Base-by-base conservation (phyloP, 2,329 filamentous ascomycete species). In the Didymella pinodella region DNA sequence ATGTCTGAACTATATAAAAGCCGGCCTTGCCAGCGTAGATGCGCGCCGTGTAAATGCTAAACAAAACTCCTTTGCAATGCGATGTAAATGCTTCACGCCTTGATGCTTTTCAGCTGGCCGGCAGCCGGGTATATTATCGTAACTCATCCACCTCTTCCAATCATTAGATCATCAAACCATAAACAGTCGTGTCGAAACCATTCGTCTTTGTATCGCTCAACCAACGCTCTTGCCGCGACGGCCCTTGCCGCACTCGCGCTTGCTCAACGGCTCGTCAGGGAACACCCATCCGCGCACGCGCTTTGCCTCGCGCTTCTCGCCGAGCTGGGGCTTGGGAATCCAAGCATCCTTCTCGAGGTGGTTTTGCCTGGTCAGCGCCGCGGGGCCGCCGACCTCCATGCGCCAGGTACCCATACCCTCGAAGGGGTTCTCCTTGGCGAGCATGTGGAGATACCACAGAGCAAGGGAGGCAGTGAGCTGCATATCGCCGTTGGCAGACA, bases 221-320 rank as follows among this genome's bases (percentile, higher is more conserved):
- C 68, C 65, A 52, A 70, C 44, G 22, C 57, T 63, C 66, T 70
- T 71, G 49, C 68, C 70, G 47, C 72, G 70, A 64, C 71, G 73
- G 1, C 75, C 73, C 46, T 73, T 66, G 0, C 74, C 75, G 51
- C 72, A 81, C 79, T 93, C 90, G 78, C 90, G 88, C 69, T 89
- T 83, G 8, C 88, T 87, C 11, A 93, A 81, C 3, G 87, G 82
- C 69, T 93, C 90, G 69, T 93, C 89, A 1, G 90, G 90, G 79
- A 87, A 84, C 0, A 92, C 85, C 90, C 90, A 93, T 0, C 90
- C 90, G 29, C 90, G 79, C 2, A 85, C 83, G 22, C 89, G 79
- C 85, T 92, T 93, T 20, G 89, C 88, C 78, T 90, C 88, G 57
- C 86, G 81, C 87, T 91, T 95, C 85, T 90, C 90, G 31, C 84